Evolutionary conservation across 2,329 filamentous ascomycete species (phyloP).

Genomic region (Colletotrichum gloeosporioides): DNA sequence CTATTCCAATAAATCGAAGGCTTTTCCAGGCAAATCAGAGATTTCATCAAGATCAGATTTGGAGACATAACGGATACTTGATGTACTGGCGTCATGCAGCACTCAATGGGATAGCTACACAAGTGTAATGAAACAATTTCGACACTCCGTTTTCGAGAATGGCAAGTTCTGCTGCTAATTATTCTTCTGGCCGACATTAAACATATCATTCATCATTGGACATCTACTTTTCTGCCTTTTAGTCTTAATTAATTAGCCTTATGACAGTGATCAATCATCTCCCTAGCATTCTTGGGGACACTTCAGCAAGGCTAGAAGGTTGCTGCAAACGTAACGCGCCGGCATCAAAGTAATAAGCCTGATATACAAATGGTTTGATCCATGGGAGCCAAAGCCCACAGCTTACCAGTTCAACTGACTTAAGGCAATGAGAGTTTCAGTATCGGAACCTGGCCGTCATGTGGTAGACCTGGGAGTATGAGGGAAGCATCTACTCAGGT

Average conservation of each 20-base stretch:
- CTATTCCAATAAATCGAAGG: too few species aligned
- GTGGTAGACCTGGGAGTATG: neutral
- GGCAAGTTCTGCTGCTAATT: neutral
- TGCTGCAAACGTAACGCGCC: neutral
- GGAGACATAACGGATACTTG: too few species aligned
- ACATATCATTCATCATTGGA: neutral
- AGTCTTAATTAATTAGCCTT: neutral
- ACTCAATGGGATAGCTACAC: too few species aligned
- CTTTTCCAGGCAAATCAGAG: too few species aligned
- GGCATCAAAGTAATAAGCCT: neutral
- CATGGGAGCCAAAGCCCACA: neutral
- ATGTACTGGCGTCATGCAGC: too few species aligned
- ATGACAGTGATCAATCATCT: neutral
- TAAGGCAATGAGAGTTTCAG: neutral
- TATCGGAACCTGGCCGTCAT: neutral
- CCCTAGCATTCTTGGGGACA: too few species aligned
- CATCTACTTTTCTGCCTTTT: neutral
- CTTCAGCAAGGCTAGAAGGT: neutral
- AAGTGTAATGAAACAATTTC: too few species aligned
- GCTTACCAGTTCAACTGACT: neutral
- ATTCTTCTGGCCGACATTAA: neutral
- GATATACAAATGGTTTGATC: neutral
- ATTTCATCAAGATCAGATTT: too few species aligned
- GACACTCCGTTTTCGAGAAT: too few species aligned
- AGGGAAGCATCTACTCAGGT: neutral